phyloP scores from a whole-genome alignment of 768 basidiomycete genomes.

The Naganishia friedmannii region DNA sequence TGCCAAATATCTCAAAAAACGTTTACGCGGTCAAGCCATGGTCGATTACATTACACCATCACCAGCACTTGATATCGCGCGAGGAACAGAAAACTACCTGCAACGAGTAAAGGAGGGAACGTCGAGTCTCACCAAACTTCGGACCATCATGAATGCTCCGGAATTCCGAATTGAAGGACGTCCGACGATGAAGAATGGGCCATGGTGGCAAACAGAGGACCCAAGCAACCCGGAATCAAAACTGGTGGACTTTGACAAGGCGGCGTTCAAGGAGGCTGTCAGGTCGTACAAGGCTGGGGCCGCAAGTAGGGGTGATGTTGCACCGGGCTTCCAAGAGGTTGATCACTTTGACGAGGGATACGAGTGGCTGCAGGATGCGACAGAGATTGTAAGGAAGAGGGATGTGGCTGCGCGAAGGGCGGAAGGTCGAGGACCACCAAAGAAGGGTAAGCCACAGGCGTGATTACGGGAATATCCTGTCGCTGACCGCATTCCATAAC shows the following conservation, averaged over 20 bases:
- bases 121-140: constrained; percentile 16
- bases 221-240: constrained; percentile 24
- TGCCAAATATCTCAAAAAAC: constrained; percentile 80
- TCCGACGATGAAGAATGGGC: constrained; percentile 19
- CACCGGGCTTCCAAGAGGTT: constrained; percentile 35
- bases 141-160: constrained; percentile 24
- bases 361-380: constrained; percentile 46
- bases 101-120: constrained; percentile 15
- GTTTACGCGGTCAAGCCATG: constrained; percentile 82
- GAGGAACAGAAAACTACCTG: constrained; percentile 9
- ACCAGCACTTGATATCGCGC: constrained; percentile 50
- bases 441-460: constrained; percentile 41
- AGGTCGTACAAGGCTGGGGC: constrained; percentile 23
- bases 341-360: constrained; percentile 28
- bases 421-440: constrained; percentile 47
- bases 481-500: neutral
- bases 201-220: constrained; percentile 22
- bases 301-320: constrained; percentile 24
- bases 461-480: neutral
- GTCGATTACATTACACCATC: constrained; percentile 64
- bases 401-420: constrained; percentile 37
- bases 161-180: constrained; percentile 27
- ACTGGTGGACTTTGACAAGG: constrained; percentile 5
- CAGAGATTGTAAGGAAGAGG: constrained; percentile 37
- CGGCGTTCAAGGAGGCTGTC: constrained; percentile 9